phyloP scores from a whole-genome alignment of 768 basidiomycete species.

The Leucosporidium yakuticum region DNA sequence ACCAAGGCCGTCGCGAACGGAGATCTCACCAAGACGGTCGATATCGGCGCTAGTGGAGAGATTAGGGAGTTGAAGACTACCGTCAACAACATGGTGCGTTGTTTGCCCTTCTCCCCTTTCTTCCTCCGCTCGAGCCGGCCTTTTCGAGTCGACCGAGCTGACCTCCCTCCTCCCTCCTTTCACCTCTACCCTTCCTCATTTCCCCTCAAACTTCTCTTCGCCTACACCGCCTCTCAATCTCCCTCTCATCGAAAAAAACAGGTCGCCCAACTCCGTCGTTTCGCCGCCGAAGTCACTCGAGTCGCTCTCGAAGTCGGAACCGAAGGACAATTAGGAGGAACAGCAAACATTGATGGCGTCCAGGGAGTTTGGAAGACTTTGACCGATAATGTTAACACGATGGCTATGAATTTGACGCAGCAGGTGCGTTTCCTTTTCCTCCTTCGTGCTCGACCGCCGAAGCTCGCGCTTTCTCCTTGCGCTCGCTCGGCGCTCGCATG shows the following conservation, averaged over 20 bases:
- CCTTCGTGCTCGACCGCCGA: background rate
- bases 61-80: slow-evolving; percentile 60
- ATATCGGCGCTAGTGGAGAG: slow-evolving; percentile 78
- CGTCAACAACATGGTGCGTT: slow-evolving; percentile 73
- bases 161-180: too few species aligned
- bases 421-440: slow-evolving; percentile 49
- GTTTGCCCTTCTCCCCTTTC: slow-evolving; percentile 38
- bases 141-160: background rate
- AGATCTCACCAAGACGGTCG: slow-evolving; percentile 86
- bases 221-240: slow-evolving; percentile 36
- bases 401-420: slow-evolving; percentile 46
- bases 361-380: slow-evolving; percentile 90
- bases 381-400: slow-evolving; percentile 73
- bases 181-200: too few species aligned
- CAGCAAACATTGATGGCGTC: slow-evolving; percentile 81
- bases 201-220: slow-evolving; percentile 45
- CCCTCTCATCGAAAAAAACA: slow-evolving; percentile 42
- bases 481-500: background rate
- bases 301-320: slow-evolving; percentile 50
- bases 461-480: slow-evolving; percentile 2
- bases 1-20: slow-evolving; percentile 86
- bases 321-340: slow-evolving; percentile 56
- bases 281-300: slow-evolving; percentile 48
- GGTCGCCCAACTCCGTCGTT: slow-evolving; percentile 47
- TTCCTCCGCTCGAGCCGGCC: background rate